Percentiles rank a stretch among this genome's conserved stretches.
Evolutionary conservation across 352 stramenopile genomes (phyloP).

Genomic region (Phytophthora pistaciae): DNA sequence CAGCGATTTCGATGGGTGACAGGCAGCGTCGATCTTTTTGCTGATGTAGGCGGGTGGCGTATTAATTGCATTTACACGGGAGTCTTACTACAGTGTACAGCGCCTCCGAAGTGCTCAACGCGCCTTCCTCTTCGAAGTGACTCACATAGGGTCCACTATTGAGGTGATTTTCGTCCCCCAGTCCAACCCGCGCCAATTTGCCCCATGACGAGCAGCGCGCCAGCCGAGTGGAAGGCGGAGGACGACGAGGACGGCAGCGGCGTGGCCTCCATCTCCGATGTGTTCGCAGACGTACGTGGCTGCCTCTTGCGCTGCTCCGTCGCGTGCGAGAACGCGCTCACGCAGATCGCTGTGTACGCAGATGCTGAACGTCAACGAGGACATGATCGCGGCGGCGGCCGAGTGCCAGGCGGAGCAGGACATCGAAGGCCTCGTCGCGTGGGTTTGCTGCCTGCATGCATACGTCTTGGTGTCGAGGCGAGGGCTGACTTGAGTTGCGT

Average conservation of each 20-base stretch:
- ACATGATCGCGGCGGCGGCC: conserved; percentile 67
- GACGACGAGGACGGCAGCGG: conserved; percentile 46
- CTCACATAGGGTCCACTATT: conserved; percentile 8
- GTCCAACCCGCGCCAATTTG: conserved; percentile 17
- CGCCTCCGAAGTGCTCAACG: no score
- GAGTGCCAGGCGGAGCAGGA: conserved; percentile 72
- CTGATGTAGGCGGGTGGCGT: not conserved
- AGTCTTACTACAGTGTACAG: not conserved
- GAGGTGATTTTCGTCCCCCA: conserved; percentile 8
- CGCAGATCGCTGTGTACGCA: conserved; percentile 23
- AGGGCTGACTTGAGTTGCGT: conserved; percentile 20
- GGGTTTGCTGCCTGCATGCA: conserved; percentile 15
- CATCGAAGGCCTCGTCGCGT: conserved; percentile 62
- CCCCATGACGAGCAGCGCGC: conserved; percentile 14
- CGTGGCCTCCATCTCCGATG: conserved; percentile 60
- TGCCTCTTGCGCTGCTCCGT: not conserved
- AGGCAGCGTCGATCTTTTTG: not conserved
- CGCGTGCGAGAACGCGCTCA: conserved; percentile 1
- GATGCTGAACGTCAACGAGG: conserved; percentile 83
- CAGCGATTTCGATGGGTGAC: conserved; percentile 63
- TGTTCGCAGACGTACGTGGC: conserved; percentile 69
- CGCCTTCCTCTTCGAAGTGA: not conserved
- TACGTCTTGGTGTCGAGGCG: not conserved
- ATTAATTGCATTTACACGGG: not conserved
- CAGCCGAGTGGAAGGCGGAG: conserved; percentile 26